Conservation (phyloP, 2,329 filamentous ascomycete species). For the Hypoxylon sp. region DNA sequence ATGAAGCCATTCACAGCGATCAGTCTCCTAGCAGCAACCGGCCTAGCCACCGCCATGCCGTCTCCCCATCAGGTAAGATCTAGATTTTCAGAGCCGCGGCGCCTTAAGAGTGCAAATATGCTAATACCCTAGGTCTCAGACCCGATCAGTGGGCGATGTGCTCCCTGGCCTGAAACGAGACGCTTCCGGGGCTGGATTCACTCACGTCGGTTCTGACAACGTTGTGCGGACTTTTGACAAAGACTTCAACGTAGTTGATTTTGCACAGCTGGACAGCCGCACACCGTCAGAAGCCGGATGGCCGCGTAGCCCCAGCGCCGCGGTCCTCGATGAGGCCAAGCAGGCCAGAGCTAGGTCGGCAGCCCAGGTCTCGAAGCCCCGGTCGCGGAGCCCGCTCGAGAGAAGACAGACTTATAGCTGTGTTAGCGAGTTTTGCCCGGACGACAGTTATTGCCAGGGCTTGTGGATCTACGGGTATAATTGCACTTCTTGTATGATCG, state of each 20-base stretch:
- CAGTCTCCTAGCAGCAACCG: conserved; percentile 19
- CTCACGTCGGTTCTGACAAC: conserved; percentile 47
- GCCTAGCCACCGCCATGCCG: conserved; percentile 30
- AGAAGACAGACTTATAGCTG: conserved; percentile 40
- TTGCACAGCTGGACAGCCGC: conserved; percentile 33
- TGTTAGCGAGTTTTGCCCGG: conserved; percentile 44
- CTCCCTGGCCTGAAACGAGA: conserved; percentile 41
- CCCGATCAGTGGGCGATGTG: conserved; percentile 32
- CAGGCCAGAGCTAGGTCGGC: conserved; percentile 32
- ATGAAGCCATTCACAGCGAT: conserved; percentile 37
- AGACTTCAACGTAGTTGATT: conserved; percentile 45
- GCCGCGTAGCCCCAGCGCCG: conserved; percentile 35
- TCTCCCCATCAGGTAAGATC: conserved; percentile 37
- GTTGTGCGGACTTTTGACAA: conserved; percentile 45
- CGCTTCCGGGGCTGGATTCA: conserved; percentile 41
- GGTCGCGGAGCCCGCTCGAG: conserved; percentile 26
- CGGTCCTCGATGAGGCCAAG: conserved; percentile 38
- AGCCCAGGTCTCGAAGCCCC: conserved; percentile 38
- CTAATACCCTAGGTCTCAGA: conserved; percentile 19
- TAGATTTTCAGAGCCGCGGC: background rate
- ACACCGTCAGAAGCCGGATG: conserved; percentile 11
- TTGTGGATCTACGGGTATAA: conserved; percentile 41
- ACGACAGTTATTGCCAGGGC: conserved; percentile 41
- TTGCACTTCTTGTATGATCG: conserved; percentile 38
- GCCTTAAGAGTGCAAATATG: background rate